These are phyloP conservation scores for Corymbia calophylla DNA, from an alignment of 441 rosid genomes.

Conservation along the genomic window DNA sequence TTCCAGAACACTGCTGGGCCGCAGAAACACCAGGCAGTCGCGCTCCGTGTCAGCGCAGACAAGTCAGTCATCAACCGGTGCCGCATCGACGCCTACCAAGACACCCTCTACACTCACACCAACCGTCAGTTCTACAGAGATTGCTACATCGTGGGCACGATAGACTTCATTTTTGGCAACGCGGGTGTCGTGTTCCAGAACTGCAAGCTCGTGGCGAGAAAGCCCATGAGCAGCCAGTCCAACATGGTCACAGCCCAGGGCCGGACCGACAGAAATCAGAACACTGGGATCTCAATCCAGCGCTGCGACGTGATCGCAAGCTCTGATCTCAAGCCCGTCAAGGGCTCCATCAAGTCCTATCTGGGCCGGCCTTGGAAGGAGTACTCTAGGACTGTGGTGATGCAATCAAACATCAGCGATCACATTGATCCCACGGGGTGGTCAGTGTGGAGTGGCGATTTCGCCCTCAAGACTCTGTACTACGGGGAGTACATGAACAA, in stretches of 20 bases:
- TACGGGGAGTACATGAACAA: slow-evolving; percentile 58
- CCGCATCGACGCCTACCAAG: slow-evolving; percentile 59
- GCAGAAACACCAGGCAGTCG: slow-evolving; percentile 64
- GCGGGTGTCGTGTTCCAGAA: slow-evolving; percentile 57
- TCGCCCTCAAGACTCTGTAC: slow-evolving; percentile 53
- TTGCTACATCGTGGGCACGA: slow-evolving; percentile 39
- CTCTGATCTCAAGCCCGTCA: slow-evolving; percentile 41
- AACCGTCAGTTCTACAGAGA: slow-evolving; percentile 67
- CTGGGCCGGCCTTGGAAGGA: slow-evolving; percentile 65
- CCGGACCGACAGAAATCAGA: slow-evolving; percentile 44
- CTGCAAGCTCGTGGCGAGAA: slow-evolving; percentile 40
- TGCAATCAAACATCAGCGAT: slow-evolving; percentile 50
- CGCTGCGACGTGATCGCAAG: slow-evolving; percentile 45
- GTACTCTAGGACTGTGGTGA: slow-evolving; percentile 47
- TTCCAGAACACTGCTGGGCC: slow-evolving; percentile 77
- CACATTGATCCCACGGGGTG: slow-evolving; percentile 59
- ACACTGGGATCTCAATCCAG: slow-evolving; percentile 61
- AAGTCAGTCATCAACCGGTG: slow-evolving; percentile 60
- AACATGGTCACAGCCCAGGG: slow-evolving; percentile 78
- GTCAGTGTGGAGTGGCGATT: slow-evolving; percentile 49
- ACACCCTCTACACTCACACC: slow-evolving; percentile 56
- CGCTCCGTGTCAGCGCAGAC: slow-evolving; percentile 62
- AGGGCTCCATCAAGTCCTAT: slow-evolving; percentile 28
- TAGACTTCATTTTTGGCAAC: slow-evolving; percentile 61
- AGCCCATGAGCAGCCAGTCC: slow-evolving; percentile 33